phyloP scores from a whole-genome alignment of 306 rosid species.

The Castanospermum australe region DNA sequence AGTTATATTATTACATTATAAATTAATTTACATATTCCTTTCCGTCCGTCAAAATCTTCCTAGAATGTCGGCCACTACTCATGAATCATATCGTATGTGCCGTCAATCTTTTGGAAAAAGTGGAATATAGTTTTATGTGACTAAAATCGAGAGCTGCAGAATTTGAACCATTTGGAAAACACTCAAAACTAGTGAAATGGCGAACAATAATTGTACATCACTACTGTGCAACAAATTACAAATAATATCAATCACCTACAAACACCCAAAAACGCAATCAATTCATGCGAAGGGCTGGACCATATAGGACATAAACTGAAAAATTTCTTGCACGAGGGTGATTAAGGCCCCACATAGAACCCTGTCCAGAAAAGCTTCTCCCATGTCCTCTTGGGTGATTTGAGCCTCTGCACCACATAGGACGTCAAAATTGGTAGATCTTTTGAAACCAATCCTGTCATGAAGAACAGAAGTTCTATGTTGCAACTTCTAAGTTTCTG shows the following conservation, averaged over 20 bases:
- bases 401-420: background rate
- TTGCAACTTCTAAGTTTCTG: background rate
- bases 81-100: no score
- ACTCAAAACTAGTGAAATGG: background rate
- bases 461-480: background rate
- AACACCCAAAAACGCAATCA: background rate
- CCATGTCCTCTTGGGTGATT: background rate
- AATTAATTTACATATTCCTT: no score
- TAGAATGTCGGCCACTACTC: no score
- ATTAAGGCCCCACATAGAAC: background rate
- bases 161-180: no score
- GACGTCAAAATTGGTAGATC: background rate
- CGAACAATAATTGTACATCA: background rate
- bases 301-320: background rate
- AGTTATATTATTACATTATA: no score
- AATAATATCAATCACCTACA: background rate
- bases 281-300: background rate
- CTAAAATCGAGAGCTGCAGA: no score
- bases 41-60: no score
- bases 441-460: background rate
- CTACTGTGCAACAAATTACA: no score
- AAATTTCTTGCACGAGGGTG: background rate
- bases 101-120: no score
- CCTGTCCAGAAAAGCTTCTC: constrained; percentile 10
- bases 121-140: no score